Evolutionary conservation across 2,329 filamentous ascomycete genomes (phyloP).

Genomic region (Stachybotrys chartarum): DNA sequence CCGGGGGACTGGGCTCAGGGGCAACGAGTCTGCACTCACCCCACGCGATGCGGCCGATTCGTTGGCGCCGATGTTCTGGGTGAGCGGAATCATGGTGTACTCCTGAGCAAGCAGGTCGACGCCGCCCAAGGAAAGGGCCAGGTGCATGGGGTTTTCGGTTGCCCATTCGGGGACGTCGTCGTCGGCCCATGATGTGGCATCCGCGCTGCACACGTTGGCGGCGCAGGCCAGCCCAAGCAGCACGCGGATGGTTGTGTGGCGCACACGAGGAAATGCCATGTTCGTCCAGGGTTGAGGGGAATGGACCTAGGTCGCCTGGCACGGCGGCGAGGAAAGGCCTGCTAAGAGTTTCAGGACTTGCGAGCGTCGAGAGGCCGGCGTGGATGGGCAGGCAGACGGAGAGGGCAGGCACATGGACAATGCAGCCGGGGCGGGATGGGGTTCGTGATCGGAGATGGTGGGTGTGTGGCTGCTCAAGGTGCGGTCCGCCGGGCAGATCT

Average conservation of each 20-base stretch:
- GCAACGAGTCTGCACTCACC: slow-evolving; percentile 17
- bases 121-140: slow-evolving; percentile 26
- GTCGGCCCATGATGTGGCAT: slow-evolving; percentile 16
- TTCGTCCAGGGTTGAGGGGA: not conserved
- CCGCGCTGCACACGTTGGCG: slow-evolving; percentile 18
- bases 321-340: no score
- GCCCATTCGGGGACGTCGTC: slow-evolving; percentile 30
- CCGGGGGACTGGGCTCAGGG: not conserved
- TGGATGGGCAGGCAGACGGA: no score
- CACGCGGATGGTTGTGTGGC: slow-evolving; percentile 7
- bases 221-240: slow-evolving; percentile 16
- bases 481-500: not conserved
- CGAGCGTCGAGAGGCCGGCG: no score
- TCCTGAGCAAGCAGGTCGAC: slow-evolving; percentile 19
- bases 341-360: no score
- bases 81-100: slow-evolving; percentile 39
- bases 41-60: slow-evolving; percentile 23
- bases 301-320: no score
- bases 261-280: slow-evolving; percentile 3
- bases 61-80: slow-evolving; percentile 33
- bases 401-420: slow-evolving; percentile 6
- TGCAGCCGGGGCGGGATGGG: not conserved
- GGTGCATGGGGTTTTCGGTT: slow-evolving; percentile 29
- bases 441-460: not conserved
- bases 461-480: not conserved